Conservation (phyloP, 257 asterid species). For the Catharanthus roseus region DNA sequence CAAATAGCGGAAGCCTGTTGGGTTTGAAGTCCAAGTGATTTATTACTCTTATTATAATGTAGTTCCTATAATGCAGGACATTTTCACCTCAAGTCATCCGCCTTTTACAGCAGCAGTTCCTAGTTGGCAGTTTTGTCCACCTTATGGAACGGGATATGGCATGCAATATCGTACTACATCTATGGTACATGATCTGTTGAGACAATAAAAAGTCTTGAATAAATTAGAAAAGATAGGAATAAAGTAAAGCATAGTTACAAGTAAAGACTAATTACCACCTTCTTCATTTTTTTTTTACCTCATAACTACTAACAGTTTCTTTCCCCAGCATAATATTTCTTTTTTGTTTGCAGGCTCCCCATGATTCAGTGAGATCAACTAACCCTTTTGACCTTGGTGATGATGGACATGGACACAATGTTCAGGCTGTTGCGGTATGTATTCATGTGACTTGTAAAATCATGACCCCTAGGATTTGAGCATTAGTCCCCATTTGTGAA, state of each 20-base stretch:
- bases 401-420: slow-evolving; percentile 32
- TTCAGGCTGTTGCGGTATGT: slow-evolving; percentile 50
- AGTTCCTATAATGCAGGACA: slow-evolving; percentile 40
- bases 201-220: neutral
- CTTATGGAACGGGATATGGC: slow-evolving; percentile 46
- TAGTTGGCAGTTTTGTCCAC: slow-evolving; percentile 50
- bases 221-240: neutral
- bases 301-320: neutral
- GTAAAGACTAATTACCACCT: neutral
- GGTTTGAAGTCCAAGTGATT: neutral
- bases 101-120: slow-evolving; percentile 38
- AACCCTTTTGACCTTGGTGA: slow-evolving; percentile 70
- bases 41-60: neutral
- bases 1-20: neutral
- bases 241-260: neutral
- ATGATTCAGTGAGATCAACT: slow-evolving; percentile 36
- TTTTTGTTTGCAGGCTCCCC: slow-evolving; percentile 1
- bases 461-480: neutral
- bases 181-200: slow-evolving; percentile 33
- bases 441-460: slow-evolving; percentile 5
- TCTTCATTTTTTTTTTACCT: too few relatives aligned
- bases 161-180: slow-evolving; percentile 44
- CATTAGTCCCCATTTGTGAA: neutral
- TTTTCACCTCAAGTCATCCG: slow-evolving; percentile 42
- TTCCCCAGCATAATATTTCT: neutral